Evolutionary conservation across 139 green algal genomes (phyloP).

Genomic region (Zygnema cylindricum): DNA sequence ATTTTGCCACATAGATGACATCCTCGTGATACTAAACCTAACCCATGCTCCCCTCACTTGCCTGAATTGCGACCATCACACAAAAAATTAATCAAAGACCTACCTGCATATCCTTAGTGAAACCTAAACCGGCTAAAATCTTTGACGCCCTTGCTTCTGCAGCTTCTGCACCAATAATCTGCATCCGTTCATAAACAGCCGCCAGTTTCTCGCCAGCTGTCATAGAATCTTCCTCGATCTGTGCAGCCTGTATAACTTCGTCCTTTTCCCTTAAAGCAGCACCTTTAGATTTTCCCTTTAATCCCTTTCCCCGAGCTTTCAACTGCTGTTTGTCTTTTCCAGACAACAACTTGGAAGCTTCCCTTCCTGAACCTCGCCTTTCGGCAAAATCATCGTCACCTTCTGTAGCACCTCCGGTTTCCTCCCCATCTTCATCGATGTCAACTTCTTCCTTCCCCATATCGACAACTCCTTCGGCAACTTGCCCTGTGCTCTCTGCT

Average conservation of each 20-base stretch:
- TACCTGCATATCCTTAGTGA: slow-evolving; percentile 90
- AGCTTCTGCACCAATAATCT: slow-evolving; percentile 76
- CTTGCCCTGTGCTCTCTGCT: not conserved
- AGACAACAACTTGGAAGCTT: not conserved
- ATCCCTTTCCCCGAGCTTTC: slow-evolving; percentile 30
- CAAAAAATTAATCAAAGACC: no score
- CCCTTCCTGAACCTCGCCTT: not conserved
- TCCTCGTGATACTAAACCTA: no score
- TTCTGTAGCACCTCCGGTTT: no score
- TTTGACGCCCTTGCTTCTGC: slow-evolving; percentile 93
- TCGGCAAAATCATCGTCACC: not conserved
- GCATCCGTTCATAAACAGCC: slow-evolving; percentile 93
- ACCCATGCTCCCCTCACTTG: no score
- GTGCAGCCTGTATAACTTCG: slow-evolving; percentile 75
- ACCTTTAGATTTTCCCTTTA: slow-evolving; percentile 35
- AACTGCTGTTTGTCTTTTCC: not conserved
- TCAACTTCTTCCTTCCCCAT: slow-evolving; percentile 14
- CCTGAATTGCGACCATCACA: no score
- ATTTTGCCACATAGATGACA: no score
- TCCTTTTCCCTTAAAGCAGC: not conserved
- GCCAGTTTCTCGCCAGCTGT: slow-evolving; percentile 73
- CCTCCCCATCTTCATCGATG: slow-evolving; percentile 2
- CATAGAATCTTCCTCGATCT: slow-evolving; percentile 53
- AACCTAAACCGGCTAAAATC: slow-evolving; percentile 96
- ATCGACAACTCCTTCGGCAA: not conserved